phyloP scores from a whole-genome alignment of 331 rosid genomes.

The Quercus tomentella region DNA sequence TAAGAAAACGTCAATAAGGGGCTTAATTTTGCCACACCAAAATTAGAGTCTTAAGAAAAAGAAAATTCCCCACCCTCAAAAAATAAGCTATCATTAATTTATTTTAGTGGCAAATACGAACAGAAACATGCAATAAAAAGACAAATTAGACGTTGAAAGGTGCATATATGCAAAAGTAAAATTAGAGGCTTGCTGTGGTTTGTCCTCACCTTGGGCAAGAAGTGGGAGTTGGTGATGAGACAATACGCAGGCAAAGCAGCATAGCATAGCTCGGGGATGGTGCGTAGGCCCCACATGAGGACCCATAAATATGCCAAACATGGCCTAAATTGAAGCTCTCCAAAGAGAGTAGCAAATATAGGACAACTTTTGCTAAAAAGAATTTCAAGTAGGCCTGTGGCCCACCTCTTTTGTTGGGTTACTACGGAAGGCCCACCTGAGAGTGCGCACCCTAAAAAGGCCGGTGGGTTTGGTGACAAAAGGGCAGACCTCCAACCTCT shows the following conservation, averaged over 20 bases:
- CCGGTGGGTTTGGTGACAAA: no score
- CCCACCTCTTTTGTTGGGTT: slow-evolving; percentile 70
- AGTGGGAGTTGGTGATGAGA: slow-evolving; percentile 31
- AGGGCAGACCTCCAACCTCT: slow-evolving; percentile 85
- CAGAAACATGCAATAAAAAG: no score
- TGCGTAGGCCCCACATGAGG: slow-evolving; percentile 20
- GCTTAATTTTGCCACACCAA: no score
- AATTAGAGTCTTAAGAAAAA: no score
- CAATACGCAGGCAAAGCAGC: slow-evolving; percentile 33
- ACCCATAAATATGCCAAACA: slow-evolving; percentile 20
- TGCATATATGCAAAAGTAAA: no score
- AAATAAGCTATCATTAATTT: no score
- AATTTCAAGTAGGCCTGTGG: slow-evolving; percentile 40
- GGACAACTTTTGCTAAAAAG: slow-evolving; percentile 27
- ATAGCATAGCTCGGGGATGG: slow-evolving; percentile 26
- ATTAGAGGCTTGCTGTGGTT: background rate
- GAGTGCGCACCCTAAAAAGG: no score
- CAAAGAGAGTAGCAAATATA: slow-evolving; percentile 16
- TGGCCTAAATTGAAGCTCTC: slow-evolving; percentile 30
- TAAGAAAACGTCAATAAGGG: no score
- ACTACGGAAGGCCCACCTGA: slow-evolving; percentile 40
- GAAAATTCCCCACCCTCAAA: no score
- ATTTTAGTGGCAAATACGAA: no score
- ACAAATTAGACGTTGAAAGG: no score
- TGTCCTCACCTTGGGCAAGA: slow-evolving; percentile 43